phyloP scores from a whole-genome alignment of 2,329 filamentous ascomycete genomes.

The Aspergillus uvarum region DNA sequence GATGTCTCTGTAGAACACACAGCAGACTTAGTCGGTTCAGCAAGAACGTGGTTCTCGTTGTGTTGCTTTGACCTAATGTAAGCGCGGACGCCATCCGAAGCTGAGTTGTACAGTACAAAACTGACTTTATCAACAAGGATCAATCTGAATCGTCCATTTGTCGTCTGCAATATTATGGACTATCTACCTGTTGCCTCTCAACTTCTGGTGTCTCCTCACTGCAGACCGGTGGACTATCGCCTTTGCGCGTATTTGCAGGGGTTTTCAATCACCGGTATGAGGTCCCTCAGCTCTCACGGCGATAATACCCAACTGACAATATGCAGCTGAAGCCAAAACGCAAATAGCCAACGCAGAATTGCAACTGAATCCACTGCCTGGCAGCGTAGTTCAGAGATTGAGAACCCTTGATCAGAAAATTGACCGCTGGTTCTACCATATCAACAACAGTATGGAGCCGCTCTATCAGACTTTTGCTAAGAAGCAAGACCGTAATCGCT shows the following conservation, averaged over 20 bases:
- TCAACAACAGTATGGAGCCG: constrained; percentile 5
- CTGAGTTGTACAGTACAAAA: background rate
- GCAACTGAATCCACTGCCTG: background rate
- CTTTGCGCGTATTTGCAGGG: constrained; percentile 4
- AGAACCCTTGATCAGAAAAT: background rate
- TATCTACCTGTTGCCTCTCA: background rate
- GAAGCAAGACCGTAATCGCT: constrained; percentile 6
- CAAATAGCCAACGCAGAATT: background rate
- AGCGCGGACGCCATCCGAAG: background rate
- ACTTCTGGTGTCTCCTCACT: background rate
- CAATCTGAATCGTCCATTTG: background rate
- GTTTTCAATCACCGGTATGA: constrained; percentile 3
- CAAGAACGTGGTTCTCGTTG: constrained; percentile 6
- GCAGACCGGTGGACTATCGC: constrained; percentile 1
- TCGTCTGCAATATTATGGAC: background rate
- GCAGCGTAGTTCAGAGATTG: background rate
- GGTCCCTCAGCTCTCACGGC: no score
- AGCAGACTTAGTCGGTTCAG: background rate
- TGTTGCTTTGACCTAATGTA: constrained; percentile 9
- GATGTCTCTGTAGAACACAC: constrained; percentile 1
- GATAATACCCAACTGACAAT: no score
- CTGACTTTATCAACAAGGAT: background rate
- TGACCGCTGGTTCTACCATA: constrained; percentile 2
- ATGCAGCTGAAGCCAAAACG: background rate
- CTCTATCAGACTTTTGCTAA: constrained; percentile 1